Conservation (phyloP, 306 rosid species). For the Vigna radiata region DNA sequence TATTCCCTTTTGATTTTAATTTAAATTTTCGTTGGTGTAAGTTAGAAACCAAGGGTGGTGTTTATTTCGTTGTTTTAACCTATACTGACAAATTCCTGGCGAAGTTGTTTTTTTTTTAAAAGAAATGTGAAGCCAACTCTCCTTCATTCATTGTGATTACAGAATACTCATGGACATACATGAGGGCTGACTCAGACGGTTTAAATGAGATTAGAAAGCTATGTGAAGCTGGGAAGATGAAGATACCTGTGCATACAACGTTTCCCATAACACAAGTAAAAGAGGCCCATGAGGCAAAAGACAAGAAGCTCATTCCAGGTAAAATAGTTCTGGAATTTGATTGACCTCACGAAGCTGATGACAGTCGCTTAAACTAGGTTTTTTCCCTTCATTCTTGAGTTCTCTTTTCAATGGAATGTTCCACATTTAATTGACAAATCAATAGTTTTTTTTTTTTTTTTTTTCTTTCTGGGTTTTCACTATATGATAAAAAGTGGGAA, state of each 20-base stretch:
- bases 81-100: conserved; percentile 1
- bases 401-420: conserved; percentile 28
- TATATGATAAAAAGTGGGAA: conserved; percentile 45
- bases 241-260: conserved; percentile 84
- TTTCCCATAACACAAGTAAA: conserved; percentile 80
- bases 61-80: conserved; percentile 16
- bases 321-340: conserved; percentile 88
- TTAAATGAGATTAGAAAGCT: conserved; percentile 74
- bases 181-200: conserved; percentile 95
- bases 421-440: conserved; percentile 35
- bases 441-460: conserved; percentile 16
- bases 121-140: conserved; percentile 11
- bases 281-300: conserved; percentile 93
- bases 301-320: conserved; percentile 72
- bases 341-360: conserved; percentile 49
- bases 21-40: not conserved
- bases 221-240: conserved; percentile 82
- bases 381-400: not conserved
- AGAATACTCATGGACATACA: conserved; percentile 89
- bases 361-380: conserved; percentile 26
- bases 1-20: no score
- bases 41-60: not conserved
- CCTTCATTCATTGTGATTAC: conserved; percentile 43
- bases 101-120: not conserved
- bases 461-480: conserved; percentile 29